These are phyloP conservation scores for Allantophomopsis lycopodina DNA, from an alignment of 2,329 filamentous ascomycete genomes.

Conservation along the genomic window DNA sequence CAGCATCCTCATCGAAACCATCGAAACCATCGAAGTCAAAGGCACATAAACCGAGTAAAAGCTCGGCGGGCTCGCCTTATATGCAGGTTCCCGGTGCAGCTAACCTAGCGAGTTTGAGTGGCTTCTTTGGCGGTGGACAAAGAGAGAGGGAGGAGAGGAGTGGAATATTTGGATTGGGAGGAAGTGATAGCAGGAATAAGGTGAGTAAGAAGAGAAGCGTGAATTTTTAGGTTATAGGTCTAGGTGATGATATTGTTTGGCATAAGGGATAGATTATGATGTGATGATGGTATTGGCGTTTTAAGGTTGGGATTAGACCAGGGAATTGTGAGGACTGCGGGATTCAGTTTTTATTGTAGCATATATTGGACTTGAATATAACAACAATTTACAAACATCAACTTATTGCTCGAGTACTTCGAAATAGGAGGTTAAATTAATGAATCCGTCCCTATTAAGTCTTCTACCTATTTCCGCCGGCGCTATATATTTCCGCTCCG, in stretches of 20 bases:
- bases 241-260: background rate
- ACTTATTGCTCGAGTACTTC: too few species aligned
- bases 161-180: conserved; percentile 1
- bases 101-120: conserved; percentile 24
- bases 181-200: conserved; percentile 1
- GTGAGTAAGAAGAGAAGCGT: conserved; percentile 3
- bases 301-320: too few species aligned
- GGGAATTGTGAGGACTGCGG: too few species aligned
- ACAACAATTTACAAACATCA: too few species aligned
- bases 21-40: conserved; percentile 3
- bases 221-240: conserved; percentile 1
- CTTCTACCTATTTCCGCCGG: too few species aligned
- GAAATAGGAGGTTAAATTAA: too few species aligned
- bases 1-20: conserved; percentile 1
- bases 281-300: too few species aligned
- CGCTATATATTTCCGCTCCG: too few species aligned
- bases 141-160: background rate
- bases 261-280: too few species aligned
- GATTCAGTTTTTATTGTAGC: too few species aligned
- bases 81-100: conserved; percentile 10
- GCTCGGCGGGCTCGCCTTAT: conserved; percentile 7
- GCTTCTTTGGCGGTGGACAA: conserved; percentile 21
- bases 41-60: background rate
- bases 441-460: too few species aligned
- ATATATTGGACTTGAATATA: too few species aligned